These are phyloP conservation scores for Cordyceps fumosorosea DNA, from an alignment of 2,329 filamentous ascomycete genomes.

Conservation along the genomic window DNA sequence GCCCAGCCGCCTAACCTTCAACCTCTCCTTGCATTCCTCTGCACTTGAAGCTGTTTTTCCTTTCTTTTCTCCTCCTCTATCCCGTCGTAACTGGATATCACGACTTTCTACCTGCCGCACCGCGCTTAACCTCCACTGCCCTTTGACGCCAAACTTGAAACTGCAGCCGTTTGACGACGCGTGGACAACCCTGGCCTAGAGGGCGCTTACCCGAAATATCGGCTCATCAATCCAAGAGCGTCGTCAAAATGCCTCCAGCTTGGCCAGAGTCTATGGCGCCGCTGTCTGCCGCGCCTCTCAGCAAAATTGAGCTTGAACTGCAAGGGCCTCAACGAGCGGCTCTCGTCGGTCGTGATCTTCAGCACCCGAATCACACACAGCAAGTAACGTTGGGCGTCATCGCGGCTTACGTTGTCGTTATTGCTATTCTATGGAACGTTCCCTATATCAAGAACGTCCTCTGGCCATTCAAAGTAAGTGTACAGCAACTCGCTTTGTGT, in stretches of 20 bases:
- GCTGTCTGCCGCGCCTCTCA: neutral
- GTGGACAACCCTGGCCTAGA: neutral
- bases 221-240: neutral
- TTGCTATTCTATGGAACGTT: conserved; percentile 73
- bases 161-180: neutral
- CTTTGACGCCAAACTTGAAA: neutral
- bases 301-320: neutral
- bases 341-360: conserved; percentile 46
- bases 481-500: neutral
- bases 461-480: conserved; percentile 70
- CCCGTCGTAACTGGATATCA: neutral
- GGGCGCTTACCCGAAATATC: neutral
- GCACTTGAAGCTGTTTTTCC: neutral
- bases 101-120: neutral
- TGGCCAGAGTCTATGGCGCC: neutral
- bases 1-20: conserved; percentile 8
- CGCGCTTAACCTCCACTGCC: neutral
- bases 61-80: neutral
- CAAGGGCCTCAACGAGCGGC: conserved; percentile 3
- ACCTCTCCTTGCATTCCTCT: neutral
- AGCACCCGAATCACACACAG: conserved; percentile 59
- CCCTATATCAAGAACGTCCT: conserved; percentile 68
- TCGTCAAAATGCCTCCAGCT: neutral
- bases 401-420: conserved; percentile 63
- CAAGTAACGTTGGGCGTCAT: conserved; percentile 66